Evolutionary conservation across 192 early-diverging fungal genomes (phyloP), one percentile per base, ranked within the genome.

Genomic region (Coemansia sp.): DNA sequence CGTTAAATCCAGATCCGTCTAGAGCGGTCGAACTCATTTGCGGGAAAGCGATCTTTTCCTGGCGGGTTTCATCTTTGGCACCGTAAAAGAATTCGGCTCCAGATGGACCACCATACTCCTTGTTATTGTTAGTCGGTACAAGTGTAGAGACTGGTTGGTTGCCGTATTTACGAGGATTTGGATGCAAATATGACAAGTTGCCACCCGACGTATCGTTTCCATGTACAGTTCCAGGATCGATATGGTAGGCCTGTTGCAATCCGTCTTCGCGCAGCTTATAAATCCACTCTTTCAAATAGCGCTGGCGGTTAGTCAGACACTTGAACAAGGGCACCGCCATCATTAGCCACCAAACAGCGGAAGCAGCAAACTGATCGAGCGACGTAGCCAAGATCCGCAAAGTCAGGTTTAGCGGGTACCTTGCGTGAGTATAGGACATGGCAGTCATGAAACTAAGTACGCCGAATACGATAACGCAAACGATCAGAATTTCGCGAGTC

Each of bases 321-420:
- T 75, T 74, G 40, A 49, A 66, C 16, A 83, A 3, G 5, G 81
- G 76, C 27, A 68, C 61, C 8, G 49, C 75, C 80, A 83, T 83
- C 39, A 83, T 69, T 2, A 46, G 40, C 80, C 80, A 83, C 75
- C 79, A 85, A 22, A 81, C 66, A 11, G 75, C 29, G 15, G 77
- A 70, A 15, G 68, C 61, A 15, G 75, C 73, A 27, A 78, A 29
- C n/a, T 82, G 80, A 66, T 77, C 75, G 31, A 82, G 72, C 53
- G 65, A 41, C 5, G 80, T 82, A 11, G 80, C 74, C 6, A 67
- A n/a, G 8, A 82, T 44, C 12, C 80, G 71, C 61, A 77, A 66
- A 31, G 24, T 9, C 22, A 46, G 18, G 44, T 41, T 52, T 1
- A 85, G 41, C 24, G 76, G 55, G 36, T 74, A 85, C 22, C 20